These are phyloP conservation scores for Fusarium chlamydosporum DNA, from an alignment of 2,329 filamentous ascomycete species.

Conservation along the genomic window DNA sequence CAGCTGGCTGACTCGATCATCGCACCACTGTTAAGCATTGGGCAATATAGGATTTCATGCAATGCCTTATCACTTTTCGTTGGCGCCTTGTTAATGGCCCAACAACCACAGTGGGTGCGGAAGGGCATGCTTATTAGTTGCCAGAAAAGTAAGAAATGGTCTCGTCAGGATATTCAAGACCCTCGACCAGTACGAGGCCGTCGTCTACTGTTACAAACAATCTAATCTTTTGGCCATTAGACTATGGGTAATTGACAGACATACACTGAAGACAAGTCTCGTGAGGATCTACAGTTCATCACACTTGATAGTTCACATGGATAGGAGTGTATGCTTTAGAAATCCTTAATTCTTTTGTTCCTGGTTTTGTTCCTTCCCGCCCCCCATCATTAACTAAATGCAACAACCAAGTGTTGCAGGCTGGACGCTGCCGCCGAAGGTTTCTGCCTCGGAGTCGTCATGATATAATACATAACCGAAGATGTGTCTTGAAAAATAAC, in stretches of 20 bases:
- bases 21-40: slow-evolving; percentile 2
- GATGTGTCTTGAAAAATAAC: slow-evolving; percentile 14
- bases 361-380: slow-evolving; percentile 24
- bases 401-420: slow-evolving; percentile 15
- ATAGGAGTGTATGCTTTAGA: slow-evolving; percentile 5
- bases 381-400: slow-evolving; percentile 39
- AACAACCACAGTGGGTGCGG: neutral
- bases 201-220: neutral
- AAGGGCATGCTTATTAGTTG: neutral
- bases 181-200: neutral
- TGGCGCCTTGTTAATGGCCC: neutral
- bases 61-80: neutral
- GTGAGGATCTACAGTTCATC: neutral
- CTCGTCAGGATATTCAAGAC: neutral
- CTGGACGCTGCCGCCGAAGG: slow-evolving; percentile 14
- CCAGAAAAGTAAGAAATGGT: neutral
- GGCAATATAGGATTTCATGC: slow-evolving; percentile 9
- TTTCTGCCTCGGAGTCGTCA: slow-evolving; percentile 26
- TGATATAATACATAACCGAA: slow-evolving; percentile 42
- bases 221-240: neutral
- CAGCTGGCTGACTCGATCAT: neutral
- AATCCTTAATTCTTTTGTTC: slow-evolving; percentile 32
- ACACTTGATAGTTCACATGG: neutral
- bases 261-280: neutral
- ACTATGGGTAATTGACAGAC: neutral